These are phyloP conservation scores for Metschnikowia colocasiae DNA, from an alignment of 805 yeast genomes.

Conservation along the genomic window DNA sequence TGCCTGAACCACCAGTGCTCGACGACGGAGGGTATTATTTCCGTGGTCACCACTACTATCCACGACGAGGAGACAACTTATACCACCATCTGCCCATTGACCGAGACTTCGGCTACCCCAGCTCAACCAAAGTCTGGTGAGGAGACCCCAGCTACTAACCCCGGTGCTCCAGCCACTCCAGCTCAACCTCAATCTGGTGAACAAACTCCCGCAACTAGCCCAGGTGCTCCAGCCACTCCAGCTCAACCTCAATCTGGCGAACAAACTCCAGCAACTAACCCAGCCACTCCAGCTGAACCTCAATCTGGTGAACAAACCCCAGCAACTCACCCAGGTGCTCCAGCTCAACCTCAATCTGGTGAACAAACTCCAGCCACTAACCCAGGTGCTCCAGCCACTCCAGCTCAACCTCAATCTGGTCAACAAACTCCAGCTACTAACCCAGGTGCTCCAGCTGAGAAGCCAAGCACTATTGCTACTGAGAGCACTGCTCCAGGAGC, in stretches of 20 bases:
- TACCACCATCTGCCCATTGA: constrained; percentile 4
- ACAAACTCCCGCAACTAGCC: no score
- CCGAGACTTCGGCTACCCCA: background rate
- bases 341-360: background rate
- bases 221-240: background rate
- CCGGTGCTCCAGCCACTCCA: background rate
- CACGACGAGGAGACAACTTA: background rate
- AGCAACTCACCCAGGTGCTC: background rate
- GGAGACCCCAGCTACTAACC: no score
- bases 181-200: background rate
- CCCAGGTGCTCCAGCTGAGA: background rate
- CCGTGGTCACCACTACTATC: constrained; percentile 3
- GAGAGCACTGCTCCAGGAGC: background rate
- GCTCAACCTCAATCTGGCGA: background rate
- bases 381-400: background rate
- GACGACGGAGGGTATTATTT: background rate
- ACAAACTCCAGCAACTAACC: background rate
- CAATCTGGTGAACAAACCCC: background rate
- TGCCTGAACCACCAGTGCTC: constrained; percentile 2
- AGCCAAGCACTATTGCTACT: background rate
- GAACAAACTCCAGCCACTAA: background rate
- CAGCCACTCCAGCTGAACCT: background rate
- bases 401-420: background rate
- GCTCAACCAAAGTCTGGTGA: background rate
- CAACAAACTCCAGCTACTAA: no score